These are phyloP conservation scores for Xylariales sp. DNA, from an alignment of 2,329 filamentous ascomycete genomes.

Conservation along the genomic window DNA sequence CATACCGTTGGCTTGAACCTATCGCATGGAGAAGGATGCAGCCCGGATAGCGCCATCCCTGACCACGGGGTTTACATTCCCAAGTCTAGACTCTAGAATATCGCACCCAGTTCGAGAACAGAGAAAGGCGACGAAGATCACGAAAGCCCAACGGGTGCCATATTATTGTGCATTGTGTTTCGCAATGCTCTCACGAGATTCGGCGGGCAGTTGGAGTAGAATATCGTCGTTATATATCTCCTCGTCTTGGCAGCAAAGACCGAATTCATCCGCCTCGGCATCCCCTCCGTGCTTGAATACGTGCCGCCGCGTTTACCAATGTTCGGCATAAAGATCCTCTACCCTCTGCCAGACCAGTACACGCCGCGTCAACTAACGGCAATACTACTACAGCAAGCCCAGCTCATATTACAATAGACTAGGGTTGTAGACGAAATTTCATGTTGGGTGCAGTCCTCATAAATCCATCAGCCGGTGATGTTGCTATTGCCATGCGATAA, in stretches of 20 bases:
- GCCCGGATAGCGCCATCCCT: background rate
- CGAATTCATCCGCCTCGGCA: slow-evolving; percentile 41
- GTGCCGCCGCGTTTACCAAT: slow-evolving; percentile 2
- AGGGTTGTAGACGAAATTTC: background rate
- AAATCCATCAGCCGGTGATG: background rate
- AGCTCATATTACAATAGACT: background rate
- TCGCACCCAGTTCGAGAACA: background rate
- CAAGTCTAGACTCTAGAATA: too few species aligned
- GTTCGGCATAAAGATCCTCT: slow-evolving; percentile 4
- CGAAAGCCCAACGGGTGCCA: background rate
- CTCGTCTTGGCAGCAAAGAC: slow-evolving; percentile 44
- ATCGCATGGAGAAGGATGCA: background rate
- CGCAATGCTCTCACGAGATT: background rate
- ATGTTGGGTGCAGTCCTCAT: background rate
- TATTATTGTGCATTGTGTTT: background rate
- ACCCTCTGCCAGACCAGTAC: background rate
- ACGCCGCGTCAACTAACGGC: background rate
- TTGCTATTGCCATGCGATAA: background rate
- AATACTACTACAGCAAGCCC: background rate
- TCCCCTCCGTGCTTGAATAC: slow-evolving; percentile 20
- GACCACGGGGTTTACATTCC: background rate
- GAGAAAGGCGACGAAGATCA: background rate
- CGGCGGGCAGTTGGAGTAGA: slow-evolving; percentile 34
- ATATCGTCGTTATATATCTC: slow-evolving; percentile 38
- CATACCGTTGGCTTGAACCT: background rate